Base-by-base conservation (phyloP, 371 early-diverging fungal genomes). In the Rhizomucor miehei region DNA sequence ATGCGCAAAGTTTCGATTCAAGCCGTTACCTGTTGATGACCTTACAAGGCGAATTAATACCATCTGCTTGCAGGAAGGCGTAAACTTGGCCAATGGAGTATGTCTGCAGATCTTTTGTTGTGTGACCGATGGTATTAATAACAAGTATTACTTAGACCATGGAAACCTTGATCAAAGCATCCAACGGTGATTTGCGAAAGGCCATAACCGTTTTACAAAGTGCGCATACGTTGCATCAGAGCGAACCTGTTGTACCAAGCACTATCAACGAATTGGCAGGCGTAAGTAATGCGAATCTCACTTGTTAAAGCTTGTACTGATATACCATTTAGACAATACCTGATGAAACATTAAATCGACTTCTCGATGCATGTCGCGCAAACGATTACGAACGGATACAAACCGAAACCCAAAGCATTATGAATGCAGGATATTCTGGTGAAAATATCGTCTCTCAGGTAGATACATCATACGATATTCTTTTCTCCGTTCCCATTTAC, bases 1-100 rank as follows among this genome's bases (percentile, higher is more conserved):
- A 37, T 98, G 99, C 67, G 92, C 99, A 23, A 95, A 96, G 68
- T 97, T 98, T 66, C 82, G 98, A 34, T 98, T 97, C 77, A 89
- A 86, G 62, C 85, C 94, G 14, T 64, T 98, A 38, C 86, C 86
- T 12, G 59, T 65, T 23, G 71, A 67, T 1, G 79, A 84, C 49
- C 68, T 86, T 35, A 69, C 63, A 49, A 57, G 66, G 3, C 75
- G 89, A 19, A 60, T 98, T 11, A 20, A 75, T 10, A 60, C 78
- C 58, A 92, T 98, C 20, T 81, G 87, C 46, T 58, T 57, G 6
- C 46, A 65, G 23, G 99, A 98, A 73, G 60, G 63, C 8, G 83
- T 95, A 4, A 63, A 69, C 8, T 66, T 77, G 50, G 69, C 59
- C 4, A 54, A 69, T 1, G 77, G 72, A 46, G 85, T 74, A 67